phyloP scores from a whole-genome alignment of 345 rosid species.

The Hibiscus syriacus region DNA sequence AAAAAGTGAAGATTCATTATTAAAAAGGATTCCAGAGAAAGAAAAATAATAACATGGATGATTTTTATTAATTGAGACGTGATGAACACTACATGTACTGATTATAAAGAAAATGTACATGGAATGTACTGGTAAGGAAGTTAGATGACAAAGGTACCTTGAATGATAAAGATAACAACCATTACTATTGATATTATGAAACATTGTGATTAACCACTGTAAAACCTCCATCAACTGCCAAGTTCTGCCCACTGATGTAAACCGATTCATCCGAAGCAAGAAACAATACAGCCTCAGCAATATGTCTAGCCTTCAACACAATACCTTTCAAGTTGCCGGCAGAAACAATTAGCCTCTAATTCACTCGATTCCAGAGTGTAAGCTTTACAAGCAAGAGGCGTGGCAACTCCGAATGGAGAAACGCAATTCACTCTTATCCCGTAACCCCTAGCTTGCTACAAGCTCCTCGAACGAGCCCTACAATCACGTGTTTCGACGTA shows the following conservation, averaged over 20 bases:
- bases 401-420: conserved; percentile 79
- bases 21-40: too few relatives aligned
- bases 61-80: too few relatives aligned
- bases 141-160: too few relatives aligned
- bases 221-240: conserved; percentile 82
- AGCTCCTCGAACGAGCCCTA: conserved; percentile 66
- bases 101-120: too few relatives aligned
- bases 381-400: conserved; percentile 63
- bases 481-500: conserved; percentile 65
- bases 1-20: too few relatives aligned
- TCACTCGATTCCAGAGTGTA: conserved; percentile 34
- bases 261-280: conserved; percentile 82
- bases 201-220: conserved; percentile 40
- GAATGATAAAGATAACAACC: too few relatives aligned
- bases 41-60: too few relatives aligned
- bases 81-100: too few relatives aligned
- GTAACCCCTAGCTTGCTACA: conserved; percentile 64
- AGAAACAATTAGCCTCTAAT: conserved; percentile 40
- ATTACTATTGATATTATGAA: too few relatives aligned
- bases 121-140: too few relatives aligned
- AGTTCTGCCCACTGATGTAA: conserved; percentile 77
- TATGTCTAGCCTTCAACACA: conserved; percentile 56
- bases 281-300: conserved; percentile 81
- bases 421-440: conserved; percentile 87
- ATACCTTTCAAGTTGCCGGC: conserved; percentile 59